Evolutionary conservation across 495 filamentous ascomycete genomes (phyloP), one percentile per base, ranked within the genome.

Genomic region (Pseudevernia furfuracea): DNA sequence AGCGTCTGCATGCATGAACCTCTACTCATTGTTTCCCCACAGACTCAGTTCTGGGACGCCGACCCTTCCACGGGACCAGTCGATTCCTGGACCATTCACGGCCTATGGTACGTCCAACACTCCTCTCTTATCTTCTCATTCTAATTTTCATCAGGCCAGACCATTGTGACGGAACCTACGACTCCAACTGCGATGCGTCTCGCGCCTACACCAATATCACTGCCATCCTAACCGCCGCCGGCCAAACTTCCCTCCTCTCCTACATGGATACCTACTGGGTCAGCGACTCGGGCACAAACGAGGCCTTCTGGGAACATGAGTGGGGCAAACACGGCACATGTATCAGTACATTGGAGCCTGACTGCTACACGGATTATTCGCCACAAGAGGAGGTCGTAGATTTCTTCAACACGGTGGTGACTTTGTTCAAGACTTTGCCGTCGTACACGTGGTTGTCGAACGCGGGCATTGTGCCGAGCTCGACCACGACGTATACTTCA

Each of bases 31-130:
- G 1, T 10, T 3, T 25, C 9, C 21, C 57, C 12, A 3, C 84
- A 86, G 71, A 92, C 91, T 3, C 91, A 96, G 70, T 94, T 96
- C 77, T 96, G 91, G 90, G 90, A 96, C 70, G 80, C 81, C 8
- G 75, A 83, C 68, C 85, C 86, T 39, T 78, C 86, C n/a, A 81
- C 85, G 14, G 88, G 87, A 10, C 88, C 87, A 23, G 81, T 80
- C 41, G 83, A 93, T 69, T 86, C 85, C 55, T 96, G 90, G 91
- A 94, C 90, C 3, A 79, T 96, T 28, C 92, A 95, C 70, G 91
- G 91, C n/a, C 78, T 96, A 38, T 96, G 92, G 80, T 82, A 67
- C 71, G 77, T 59, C 15, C 30, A 34, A 32, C 28, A 21, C 3
- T 14, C 52, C 44, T 58, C 60, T 21, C 46, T 5, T 34, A 17